Percentiles rank a stretch among this genome's conserved stretches.
These are phyloP conservation scores for Orbilia oligospora DNA, from an alignment of 2,329 filamentous ascomycete species.

Conservation along the genomic window DNA sequence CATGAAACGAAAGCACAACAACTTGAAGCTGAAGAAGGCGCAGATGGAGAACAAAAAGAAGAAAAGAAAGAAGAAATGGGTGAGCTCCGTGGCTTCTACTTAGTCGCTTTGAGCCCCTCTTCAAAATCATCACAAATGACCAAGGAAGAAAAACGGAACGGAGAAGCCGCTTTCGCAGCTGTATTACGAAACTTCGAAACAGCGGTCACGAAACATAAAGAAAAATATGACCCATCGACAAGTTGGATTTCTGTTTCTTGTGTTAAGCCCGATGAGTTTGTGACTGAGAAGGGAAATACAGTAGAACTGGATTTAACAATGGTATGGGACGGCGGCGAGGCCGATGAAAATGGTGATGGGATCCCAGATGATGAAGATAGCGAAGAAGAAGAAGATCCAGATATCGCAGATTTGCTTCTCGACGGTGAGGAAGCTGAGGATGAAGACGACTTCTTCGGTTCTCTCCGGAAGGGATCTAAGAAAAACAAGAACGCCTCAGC, in stretches of 20 bases:
- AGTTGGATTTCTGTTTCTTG: conserved; percentile 69
- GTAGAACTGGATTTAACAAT: conserved; percentile 59
- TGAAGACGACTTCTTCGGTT: conserved; percentile 41
- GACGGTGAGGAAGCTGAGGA: not conserved
- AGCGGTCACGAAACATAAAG: conserved; percentile 66
- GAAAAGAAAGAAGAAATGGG: not conserved
- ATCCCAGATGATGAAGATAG: conserved; percentile 46
- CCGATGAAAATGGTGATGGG: conserved; percentile 51
- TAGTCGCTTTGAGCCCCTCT: conserved; percentile 71
- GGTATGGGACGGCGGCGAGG: conserved; percentile 60
- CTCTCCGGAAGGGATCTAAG: conserved; percentile 14
- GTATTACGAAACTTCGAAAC: conserved; percentile 70
- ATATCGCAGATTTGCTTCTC: conserved; percentile 14
- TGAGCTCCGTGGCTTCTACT: conserved; percentile 75
- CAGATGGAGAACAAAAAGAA: conserved; percentile 62
- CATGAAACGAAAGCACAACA: conserved; percentile 65
- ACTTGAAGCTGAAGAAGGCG: conserved; percentile 45
- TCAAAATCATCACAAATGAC: conserved; percentile 59
- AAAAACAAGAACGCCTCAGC: conserved; percentile 18
- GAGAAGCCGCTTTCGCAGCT: conserved; percentile 69
- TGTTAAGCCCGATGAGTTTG: conserved; percentile 56
- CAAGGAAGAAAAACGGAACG: conserved; percentile 68
- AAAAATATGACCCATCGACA: conserved; percentile 70
- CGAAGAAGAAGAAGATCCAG: conserved; percentile 62
- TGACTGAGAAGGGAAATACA: conserved; percentile 17